Evolutionary conservation across 192 early-diverging fungal species (phyloP), one percentile per base, ranked within the genome.

Genomic region (Entomortierella parvispora): DNA sequence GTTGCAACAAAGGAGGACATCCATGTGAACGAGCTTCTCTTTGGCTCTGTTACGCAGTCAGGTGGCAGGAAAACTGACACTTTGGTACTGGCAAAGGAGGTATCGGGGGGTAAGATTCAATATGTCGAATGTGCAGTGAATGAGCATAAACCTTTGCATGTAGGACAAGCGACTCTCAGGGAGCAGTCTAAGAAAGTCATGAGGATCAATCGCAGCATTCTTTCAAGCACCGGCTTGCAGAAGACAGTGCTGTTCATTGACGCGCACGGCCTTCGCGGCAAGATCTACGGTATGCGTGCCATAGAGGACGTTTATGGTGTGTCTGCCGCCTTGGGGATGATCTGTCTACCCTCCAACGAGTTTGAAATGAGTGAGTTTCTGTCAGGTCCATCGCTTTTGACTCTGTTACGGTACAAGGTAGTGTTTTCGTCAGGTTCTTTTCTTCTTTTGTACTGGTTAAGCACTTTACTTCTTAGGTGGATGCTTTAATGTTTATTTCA

Each of bases 191-290:
- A 33, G 20, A 70, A 70, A 42, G 43, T 70, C 28, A 18, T 62
- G 9, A 44, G 68, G 32, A 62, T 70, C 43, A 70, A 70, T 31
- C 31, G 68, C 33, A 69, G 68, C 31, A 69, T 69, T 43, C 58
- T 69, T 33, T 25, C 59, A 25, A 15, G 44, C 26, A 34, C 45
- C n/a, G 43, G 43, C 22, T 62, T 51, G 15, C 53, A 70, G 44
- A 31, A 56, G 23, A 61, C 51, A 25, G 47, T 47, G 1, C 18
- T 69, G 15, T 69, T 52, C 58, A 37, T 69, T 25, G 68, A 69
- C 59, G 68, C 58, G 2, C 58, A 62, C 25, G 50, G 68, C 5
- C 40, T 69, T 42, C 23, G 48, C 42, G 68, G 58, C 17, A 48
- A 43, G 32, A 62, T 70, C 32, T 56, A 62, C 46, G 59, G 68